phyloP scores from a whole-genome alignment of 2,329 filamentous ascomycete species.

The Cordyceps militaris region DNA sequence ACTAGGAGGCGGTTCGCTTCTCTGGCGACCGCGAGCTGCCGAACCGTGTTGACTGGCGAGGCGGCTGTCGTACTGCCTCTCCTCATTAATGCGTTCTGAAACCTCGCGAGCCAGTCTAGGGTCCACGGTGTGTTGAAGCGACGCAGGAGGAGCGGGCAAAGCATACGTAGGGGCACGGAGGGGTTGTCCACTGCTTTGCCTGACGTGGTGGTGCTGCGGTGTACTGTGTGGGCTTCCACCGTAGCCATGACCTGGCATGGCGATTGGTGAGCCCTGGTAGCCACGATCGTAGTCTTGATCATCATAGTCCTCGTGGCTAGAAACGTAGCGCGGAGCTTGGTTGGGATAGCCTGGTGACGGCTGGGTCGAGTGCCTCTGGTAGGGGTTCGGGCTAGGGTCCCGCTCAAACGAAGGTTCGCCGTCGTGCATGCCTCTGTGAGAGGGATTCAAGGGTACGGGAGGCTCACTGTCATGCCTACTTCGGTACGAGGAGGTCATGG shows the following conservation, averaged over 20 bases:
- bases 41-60: conserved; percentile 36
- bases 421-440: background rate
- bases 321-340: background rate
- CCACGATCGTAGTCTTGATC: conserved; percentile 1
- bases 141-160: conserved; percentile 44
- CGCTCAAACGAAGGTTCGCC: conserved; percentile 2
- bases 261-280: conserved; percentile 14
- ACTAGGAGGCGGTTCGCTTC: conserved; percentile 24
- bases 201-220: conserved; percentile 21
- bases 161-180: conserved; percentile 30
- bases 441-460: background rate
- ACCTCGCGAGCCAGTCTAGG: conserved; percentile 48
- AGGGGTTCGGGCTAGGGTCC: conserved; percentile 11
- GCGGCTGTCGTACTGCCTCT: conserved; percentile 40
- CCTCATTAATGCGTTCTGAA: conserved; percentile 50
- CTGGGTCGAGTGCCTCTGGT: conserved; percentile 6
- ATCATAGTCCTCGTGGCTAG: background rate
- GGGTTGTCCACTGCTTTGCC: conserved; percentile 14
- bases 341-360: background rate
- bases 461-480: conserved; percentile 4
- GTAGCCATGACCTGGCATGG: conserved; percentile 14
- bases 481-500: background rate
- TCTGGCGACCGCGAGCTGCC: conserved; percentile 36
- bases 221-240: conserved; percentile 11
- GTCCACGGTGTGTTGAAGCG: conserved; percentile 55